Evolutionary conservation across 129 eudicot species (phyloP).

Genomic region (Logfia minima): DNA sequence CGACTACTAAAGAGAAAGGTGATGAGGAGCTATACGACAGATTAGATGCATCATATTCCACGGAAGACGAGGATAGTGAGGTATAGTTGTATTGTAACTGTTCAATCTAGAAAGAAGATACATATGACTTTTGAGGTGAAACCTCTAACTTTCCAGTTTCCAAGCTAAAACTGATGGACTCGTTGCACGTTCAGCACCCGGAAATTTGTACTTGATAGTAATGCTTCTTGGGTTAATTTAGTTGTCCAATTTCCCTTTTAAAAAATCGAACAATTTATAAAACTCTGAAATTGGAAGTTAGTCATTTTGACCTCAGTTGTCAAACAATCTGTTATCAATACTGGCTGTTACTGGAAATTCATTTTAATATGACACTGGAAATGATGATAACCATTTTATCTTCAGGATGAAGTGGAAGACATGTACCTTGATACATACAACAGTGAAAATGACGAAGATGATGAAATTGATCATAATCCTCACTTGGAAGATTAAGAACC

Average conservation of each 20-base stretch:
- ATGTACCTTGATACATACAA: conserved; percentile 43
- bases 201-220: background rate
- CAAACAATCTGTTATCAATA: background rate
- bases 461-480: conserved; percentile 31
- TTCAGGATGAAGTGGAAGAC: conserved; percentile 62
- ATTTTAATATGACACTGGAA: background rate
- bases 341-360: background rate
- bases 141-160: conserved; percentile 1
- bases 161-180: background rate
- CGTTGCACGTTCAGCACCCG: background rate
- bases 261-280: background rate
- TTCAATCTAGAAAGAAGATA: background rate
- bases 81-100: conserved; percentile 30
- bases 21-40: conserved; percentile 57
- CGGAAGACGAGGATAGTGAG: conserved; percentile 90
- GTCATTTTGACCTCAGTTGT: background rate
- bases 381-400: background rate
- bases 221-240: background rate
- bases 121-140: conserved; percentile 7
- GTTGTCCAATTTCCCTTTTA: background rate
- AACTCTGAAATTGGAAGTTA: background rate
- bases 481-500: conserved; percentile 40
- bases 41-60: conserved; percentile 67
- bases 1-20: conserved; percentile 46
- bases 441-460: conserved; percentile 41